Evolutionary conservation across 257 asterid species (phyloP).

Genomic region (Osmanthus fragrans): DNA sequence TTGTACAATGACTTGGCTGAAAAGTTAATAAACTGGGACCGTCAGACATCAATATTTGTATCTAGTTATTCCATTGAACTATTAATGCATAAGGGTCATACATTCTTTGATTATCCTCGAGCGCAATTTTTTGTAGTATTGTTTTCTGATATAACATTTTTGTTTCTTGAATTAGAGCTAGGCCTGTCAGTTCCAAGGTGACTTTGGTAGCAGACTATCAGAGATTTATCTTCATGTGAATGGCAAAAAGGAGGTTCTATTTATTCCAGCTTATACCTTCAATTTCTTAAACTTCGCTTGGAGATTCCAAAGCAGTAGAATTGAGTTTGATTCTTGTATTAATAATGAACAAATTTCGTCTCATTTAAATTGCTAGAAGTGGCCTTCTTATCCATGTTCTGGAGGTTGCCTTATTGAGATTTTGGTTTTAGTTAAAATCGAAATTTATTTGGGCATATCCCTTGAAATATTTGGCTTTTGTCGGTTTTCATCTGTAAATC

Average conservation of each 20-base stretch:
- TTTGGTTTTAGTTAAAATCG: not conserved
- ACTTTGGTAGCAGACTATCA: constrained; percentile 40
- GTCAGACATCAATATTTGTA: not conserved
- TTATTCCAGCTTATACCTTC: constrained; percentile 15
- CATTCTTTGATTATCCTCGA: constrained; percentile 14
- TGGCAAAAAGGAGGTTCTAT: constrained; percentile 31
- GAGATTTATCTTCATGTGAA: constrained; percentile 38
- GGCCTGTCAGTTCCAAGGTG: constrained; percentile 94
- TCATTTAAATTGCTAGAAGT: constrained; percentile 4
- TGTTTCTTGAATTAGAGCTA: constrained; percentile 65
- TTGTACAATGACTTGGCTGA: not conserved
- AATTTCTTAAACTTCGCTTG: constrained; percentile 4
- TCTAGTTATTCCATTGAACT: not conserved
- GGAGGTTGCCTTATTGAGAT: not conserved
- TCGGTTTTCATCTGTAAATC: not conserved
- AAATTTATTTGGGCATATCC: not conserved
- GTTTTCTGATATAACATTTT: constrained; percentile 49
- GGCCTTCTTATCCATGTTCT: not conserved
- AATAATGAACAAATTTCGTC: not conserved
- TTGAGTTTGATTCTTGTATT: constrained; percentile 3
- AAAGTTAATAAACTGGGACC: not conserved
- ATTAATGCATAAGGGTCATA: not conserved
- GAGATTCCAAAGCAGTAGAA: constrained; percentile 24
- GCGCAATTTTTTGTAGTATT: not conserved
- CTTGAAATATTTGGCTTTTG: not conserved